A percentile compares a stretch with the other conserved stretches of the same genome.
Conservation (phyloP, 1,284 basidiomycete genomes). For the Fomes fomentarius region DNA sequence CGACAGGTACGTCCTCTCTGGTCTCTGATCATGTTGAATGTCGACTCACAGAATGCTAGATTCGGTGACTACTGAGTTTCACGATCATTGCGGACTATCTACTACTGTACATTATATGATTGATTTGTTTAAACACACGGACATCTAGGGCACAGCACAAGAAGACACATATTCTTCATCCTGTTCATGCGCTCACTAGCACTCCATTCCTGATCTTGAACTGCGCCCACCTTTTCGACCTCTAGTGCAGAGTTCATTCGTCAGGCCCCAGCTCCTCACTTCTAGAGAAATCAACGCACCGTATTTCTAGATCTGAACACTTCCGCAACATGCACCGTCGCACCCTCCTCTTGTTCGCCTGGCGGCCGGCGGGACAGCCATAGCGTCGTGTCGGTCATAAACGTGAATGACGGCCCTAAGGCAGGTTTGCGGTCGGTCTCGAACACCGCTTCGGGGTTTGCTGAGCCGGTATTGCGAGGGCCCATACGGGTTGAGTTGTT, state of each 20-base stretch:
- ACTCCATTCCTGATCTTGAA: constrained; percentile 31
- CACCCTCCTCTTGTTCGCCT: constrained; percentile 1
- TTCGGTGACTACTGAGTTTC: constrained; percentile 25
- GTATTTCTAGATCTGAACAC: constrained; percentile 46
- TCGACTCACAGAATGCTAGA: constrained; percentile 3
- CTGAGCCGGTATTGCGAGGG: constrained; percentile 18
- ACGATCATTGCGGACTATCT: background rate
- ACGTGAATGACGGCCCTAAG: constrained; percentile 73
- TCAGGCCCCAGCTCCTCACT: background rate
- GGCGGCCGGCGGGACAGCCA: constrained; percentile 53
- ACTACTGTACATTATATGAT: background rate
- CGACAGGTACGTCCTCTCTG: constrained; percentile 57
- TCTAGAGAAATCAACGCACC: constrained; percentile 37
- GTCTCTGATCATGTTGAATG: background rate
- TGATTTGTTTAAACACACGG: too few species aligned
- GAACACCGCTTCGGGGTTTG: constrained; percentile 44
- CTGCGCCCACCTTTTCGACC: constrained; percentile 39
- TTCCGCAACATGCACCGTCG: constrained; percentile 30
- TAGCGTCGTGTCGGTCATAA: constrained; percentile 70
- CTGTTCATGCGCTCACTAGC: constrained; percentile 4
- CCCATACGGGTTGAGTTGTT: constrained; percentile 45
- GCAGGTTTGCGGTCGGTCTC: constrained; percentile 61
- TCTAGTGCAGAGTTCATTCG: constrained; percentile 34
- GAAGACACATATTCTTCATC: background rate
- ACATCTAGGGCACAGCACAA: too few species aligned